Evolutionary conservation across 129 eudicot species (phyloP).

Genomic region (Flaveria bidentis): DNA sequence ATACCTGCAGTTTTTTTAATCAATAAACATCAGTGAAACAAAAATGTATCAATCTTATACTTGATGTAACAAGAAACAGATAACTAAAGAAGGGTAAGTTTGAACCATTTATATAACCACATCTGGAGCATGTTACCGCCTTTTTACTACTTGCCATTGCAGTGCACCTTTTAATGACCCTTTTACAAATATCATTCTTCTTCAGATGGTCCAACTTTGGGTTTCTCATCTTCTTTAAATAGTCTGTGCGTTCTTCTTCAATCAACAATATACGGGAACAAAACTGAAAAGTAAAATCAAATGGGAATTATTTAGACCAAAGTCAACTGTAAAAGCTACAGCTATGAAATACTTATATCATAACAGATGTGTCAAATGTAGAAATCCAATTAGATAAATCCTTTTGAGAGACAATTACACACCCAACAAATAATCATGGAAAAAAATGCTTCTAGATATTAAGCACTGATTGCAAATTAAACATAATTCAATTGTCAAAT

Average conservation of each 20-base stretch:
- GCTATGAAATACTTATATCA: not conserved
- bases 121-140: constrained; percentile 61
- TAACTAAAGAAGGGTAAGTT: constrained; percentile 3
- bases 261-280: constrained; percentile 69
- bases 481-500: not conserved
- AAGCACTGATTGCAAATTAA: not conserved
- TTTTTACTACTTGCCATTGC: constrained; percentile 52
- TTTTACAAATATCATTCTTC: constrained; percentile 54
- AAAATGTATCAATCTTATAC: not conserved
- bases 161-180: constrained; percentile 63
- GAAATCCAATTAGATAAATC: too few relatives aligned
- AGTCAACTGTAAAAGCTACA: not conserved
- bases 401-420: too few relatives aligned
- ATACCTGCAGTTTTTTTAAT: constrained; percentile 44
- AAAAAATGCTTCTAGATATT: too few relatives aligned
- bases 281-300: constrained; percentile 38
- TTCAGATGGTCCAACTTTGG: constrained; percentile 52
- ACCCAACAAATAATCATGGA: too few relatives aligned
- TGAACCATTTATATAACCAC: constrained; percentile 86
- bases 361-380: too few relatives aligned
- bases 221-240: constrained; percentile 70
- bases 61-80: constrained; percentile 11
- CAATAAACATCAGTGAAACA: constrained; percentile 16
- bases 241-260: constrained; percentile 55
- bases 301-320: not conserved